Base-by-base conservation (phyloP, 345 rosid genomes). In the Anastatica hierochuntica region DNA sequence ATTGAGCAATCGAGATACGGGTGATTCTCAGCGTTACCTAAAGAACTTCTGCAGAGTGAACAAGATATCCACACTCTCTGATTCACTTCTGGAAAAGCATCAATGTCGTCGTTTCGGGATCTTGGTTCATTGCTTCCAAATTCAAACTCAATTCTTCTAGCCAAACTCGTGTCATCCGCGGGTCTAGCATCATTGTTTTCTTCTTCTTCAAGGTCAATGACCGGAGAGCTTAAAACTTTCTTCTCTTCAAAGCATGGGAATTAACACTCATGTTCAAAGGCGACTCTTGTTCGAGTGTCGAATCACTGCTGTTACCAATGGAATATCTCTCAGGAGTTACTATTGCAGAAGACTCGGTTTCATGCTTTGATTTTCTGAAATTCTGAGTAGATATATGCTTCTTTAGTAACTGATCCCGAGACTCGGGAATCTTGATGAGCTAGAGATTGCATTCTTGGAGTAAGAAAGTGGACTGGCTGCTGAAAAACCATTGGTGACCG, bases 21-120 rank as follows among this genome's bases (percentile, higher is more conserved):
- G 46, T 78, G 52, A 50, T 75, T 90, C 58, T 83, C 81, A 6
- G 83, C 84, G 49, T 62, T 72, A 47, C 94, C 86, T 67, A 86
- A 53, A 21, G 79, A 61, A 44, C 76, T 82, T 62, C 64, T 70
- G 77, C 97, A 90, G 21, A 72, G 70, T 39, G 75, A 70, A 66
- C 97, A 90, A 52, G 75, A 80, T 52, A 90, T 64, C 23, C 31
- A 67, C 40, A 80, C 30, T 53, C 43, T 80, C 70, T 77, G 67
- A 23, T 78, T 79, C 48, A 66, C 75, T 65, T 66, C 60, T 18
- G 64, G 62, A 60, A 60, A 57, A 72, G 54, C 56, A 54, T 69
- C 66, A 31, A 49, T 17, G 29, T 53, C 69, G 34, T 66, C 54
- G 49, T 40, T 70, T 43, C 56, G 53, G 30, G 73, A 67, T 36